phyloP scores from a whole-genome alignment of 2,329 filamentous ascomycete species.

The Anisogramma anomala region DNA sequence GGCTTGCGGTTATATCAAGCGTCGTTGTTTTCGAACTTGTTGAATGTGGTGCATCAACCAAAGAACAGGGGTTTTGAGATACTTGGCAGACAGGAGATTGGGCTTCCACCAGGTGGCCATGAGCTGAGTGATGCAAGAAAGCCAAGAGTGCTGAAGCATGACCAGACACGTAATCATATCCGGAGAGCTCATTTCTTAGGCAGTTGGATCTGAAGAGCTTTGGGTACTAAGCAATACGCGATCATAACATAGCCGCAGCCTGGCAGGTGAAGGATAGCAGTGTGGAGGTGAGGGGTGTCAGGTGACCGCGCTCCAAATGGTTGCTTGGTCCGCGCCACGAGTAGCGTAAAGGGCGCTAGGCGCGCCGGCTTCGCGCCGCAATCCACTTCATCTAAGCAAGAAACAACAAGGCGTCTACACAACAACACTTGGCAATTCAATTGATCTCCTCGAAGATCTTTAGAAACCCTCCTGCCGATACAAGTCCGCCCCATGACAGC shows the following conservation, averaged over 20 bases:
- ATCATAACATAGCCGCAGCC: too few relatives aligned
- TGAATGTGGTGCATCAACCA: background rate
- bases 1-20: background rate
- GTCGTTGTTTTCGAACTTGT: background rate
- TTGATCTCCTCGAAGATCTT: too few relatives aligned
- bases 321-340: conserved; percentile 4
- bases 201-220: too few relatives aligned
- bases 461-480: too few relatives aligned
- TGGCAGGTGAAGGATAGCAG: background rate
- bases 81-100: too few relatives aligned
- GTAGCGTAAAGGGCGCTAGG: too few relatives aligned
- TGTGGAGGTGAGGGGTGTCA: conserved; percentile 1
- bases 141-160: background rate
- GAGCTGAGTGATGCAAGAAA: conserved; percentile 2
- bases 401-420: background rate
- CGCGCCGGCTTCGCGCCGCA: conserved; percentile 8
- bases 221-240: too few relatives aligned
- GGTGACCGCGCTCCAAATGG: conserved; percentile 4
- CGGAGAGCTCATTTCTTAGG: too few relatives aligned
- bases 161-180: too few relatives aligned
- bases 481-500: conserved; percentile 7
- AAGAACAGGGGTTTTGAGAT: background rate
- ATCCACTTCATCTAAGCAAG: conserved; percentile 3
- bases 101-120: too few relatives aligned
- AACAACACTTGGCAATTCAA: background rate